Evolutionary conservation across 495 filamentous ascomycete genomes (phyloP).

Genomic region (Penicillium riverlandense): DNA sequence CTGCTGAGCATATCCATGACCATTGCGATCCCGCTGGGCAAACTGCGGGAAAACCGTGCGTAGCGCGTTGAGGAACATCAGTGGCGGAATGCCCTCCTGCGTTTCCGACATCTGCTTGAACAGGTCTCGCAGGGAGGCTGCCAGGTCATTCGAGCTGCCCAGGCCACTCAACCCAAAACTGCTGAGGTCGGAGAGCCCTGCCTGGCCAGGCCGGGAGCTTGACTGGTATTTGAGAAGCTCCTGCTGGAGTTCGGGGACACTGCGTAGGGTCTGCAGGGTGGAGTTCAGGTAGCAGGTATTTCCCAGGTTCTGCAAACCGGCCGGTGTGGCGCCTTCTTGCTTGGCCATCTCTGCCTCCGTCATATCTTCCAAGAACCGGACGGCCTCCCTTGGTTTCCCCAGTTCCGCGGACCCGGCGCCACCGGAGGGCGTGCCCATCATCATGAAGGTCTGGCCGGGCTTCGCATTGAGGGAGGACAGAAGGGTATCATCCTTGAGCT

Average conservation of each 20-base stretch:
- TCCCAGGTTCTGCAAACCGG: constrained; percentile 85
- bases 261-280: constrained; percentile 79
- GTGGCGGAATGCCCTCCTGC: constrained; percentile 77
- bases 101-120: constrained; percentile 93
- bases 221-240: constrained; percentile 65
- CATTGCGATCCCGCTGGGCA: constrained; percentile 73
- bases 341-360: constrained; percentile 86
- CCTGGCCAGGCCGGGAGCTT: constrained; percentile 22
- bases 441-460: constrained; percentile 82
- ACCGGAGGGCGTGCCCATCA: constrained; percentile 86
- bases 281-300: constrained; percentile 99
- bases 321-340: constrained; percentile 74
- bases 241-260: constrained; percentile 85
- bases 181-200: constrained; percentile 42
- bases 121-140: constrained; percentile 71
- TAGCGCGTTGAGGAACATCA: constrained; percentile 78
- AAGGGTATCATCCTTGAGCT: constrained; percentile 90
- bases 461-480: constrained; percentile 79
- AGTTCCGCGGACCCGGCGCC: constrained; percentile 47
- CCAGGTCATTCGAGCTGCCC: constrained; percentile 62
- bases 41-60: constrained; percentile 88
- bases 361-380: constrained; percentile 96
- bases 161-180: constrained; percentile 55
- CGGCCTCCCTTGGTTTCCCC: constrained; percentile 67
- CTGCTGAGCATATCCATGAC: constrained; percentile 84